These are phyloP conservation scores for Hypoxylon cercidicola DNA, from an alignment of 495 filamentous ascomycete species.

Conservation along the genomic window DNA sequence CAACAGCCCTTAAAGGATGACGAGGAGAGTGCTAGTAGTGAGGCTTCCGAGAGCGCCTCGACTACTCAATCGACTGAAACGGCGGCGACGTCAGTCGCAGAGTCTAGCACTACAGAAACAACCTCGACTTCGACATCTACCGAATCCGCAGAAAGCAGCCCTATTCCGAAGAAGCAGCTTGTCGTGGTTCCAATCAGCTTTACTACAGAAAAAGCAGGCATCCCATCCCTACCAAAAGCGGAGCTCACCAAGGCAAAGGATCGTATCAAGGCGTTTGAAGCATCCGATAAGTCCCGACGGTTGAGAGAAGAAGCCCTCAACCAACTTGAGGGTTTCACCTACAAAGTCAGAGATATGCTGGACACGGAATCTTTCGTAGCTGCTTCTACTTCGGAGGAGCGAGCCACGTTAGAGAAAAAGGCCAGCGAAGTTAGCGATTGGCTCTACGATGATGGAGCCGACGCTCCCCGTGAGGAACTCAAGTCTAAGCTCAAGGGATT, in stretches of 20 bases:
- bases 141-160: constrained; percentile 53
- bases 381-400: constrained; percentile 71
- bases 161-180: constrained; percentile 67
- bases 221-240: constrained; percentile 63
- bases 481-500: constrained; percentile 76
- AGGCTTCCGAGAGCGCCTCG: constrained; percentile 60
- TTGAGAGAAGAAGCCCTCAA: constrained; percentile 90
- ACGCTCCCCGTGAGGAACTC: constrained; percentile 76
- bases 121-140: constrained; percentile 57
- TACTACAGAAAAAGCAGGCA: constrained; percentile 68
- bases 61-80: constrained; percentile 47
- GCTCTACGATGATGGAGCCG: constrained; percentile 86
- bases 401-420: constrained; percentile 69
- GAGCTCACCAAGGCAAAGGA: constrained; percentile 74
- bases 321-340: constrained; percentile 92
- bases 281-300: constrained; percentile 79
- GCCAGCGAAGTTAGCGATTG: constrained; percentile 79
- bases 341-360: constrained; percentile 83
- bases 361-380: constrained; percentile 77
- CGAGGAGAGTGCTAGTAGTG: constrained; percentile 61
- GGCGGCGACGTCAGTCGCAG: constrained; percentile 45
- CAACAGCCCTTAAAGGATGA: constrained; percentile 79
- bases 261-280: constrained; percentile 81
- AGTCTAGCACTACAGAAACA: constrained; percentile 54
- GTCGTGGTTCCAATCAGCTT: constrained; percentile 77